Evolutionary conservation across 2,329 filamentous ascomycete species (phyloP), one percentile per base, ranked within the genome.

Genomic region (Chaetothyriales sp.): DNA sequence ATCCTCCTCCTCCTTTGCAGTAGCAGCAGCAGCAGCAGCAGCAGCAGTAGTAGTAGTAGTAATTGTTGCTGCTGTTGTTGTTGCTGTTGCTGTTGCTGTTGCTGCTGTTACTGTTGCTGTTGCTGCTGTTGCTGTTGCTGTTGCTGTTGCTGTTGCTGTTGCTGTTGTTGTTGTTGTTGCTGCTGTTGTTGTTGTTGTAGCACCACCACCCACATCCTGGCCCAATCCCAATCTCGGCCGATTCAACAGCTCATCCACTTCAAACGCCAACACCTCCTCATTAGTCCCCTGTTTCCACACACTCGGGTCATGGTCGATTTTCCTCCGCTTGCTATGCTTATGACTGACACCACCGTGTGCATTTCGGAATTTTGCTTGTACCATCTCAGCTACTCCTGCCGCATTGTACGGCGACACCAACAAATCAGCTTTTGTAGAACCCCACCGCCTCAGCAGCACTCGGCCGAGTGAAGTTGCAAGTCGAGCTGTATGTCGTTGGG

Each of bases 221-320:
- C 22, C 22, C 6, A 6, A 25, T 25, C 22, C 33, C 33, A 40
- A 40, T 40, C 15, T 40, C 10, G 33, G 33, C 10, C 33, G 33
- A 40, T 13, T 29, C 3, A 58, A 54, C 1, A 56, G 52, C 10
- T 43, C 43, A 8, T 48, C 22, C 7, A 54, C 52, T 49, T 59
- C 57, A 22, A 53, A 51, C 0, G 45, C 50, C 19, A 59, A 28
- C 8, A 59, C 51, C 45, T 59, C 52, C 10, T 49, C 51, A 20
- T 54, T 54, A 15, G 46, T 51, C n/a, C 56, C 56, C 18, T 53
- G 33, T 40, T 13, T 40, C 33, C 33, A 40, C 13, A 40, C 10
- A 13, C 33, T 40, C 33, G 33, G 15, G 33, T 40, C 33, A 40
- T 40, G 33, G 33, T 40, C 15, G 33, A 15, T 15, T 40, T 40